phyloP scores from a whole-genome alignment of 164 flowering plant genomes.

The Annona cherimola region DNA sequence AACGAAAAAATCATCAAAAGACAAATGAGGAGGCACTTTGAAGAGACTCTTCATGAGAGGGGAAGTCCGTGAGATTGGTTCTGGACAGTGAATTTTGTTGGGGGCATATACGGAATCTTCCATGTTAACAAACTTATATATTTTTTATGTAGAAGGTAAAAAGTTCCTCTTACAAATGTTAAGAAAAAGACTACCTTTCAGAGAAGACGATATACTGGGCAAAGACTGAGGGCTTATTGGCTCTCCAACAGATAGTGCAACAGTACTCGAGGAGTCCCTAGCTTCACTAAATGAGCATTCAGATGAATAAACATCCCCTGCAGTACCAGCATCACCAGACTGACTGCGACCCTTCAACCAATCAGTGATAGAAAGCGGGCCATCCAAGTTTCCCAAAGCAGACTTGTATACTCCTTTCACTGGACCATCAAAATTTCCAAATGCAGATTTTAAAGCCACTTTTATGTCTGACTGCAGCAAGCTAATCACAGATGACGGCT shows the following conservation, averaged over 20 bases:
- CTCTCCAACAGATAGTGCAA: conserved; percentile 47
- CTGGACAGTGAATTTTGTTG: too few relatives aligned
- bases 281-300: conserved; percentile 68
- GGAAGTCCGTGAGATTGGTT: too few relatives aligned
- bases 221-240: conserved; percentile 62
- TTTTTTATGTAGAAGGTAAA: neutral
- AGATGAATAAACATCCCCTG: conserved; percentile 59
- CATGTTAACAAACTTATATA: neutral
- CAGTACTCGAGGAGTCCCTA: conserved; percentile 56
- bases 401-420: conserved; percentile 26
- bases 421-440: conserved; percentile 84
- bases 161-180: neutral
- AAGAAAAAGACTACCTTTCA: conserved; percentile 48
- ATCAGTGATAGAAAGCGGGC: conserved; percentile 78
- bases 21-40: too few relatives aligned
- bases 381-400: conserved; percentile 82
- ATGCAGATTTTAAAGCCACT: conserved; percentile 87
- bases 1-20: neutral
- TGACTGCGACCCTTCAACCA: conserved; percentile 90
- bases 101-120: neutral
- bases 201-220: conserved; percentile 43
- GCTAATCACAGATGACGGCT: conserved; percentile 64
- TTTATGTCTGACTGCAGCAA: conserved; percentile 88
- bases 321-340: conserved; percentile 46
- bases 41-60: too few relatives aligned